Percentiles rank a stretch among this genome's conserved stretches.
Evolutionary conservation across 2,329 filamentous ascomycete species (phyloP).

Genomic region (Stagonosporopsis cucurbitacearum): DNA sequence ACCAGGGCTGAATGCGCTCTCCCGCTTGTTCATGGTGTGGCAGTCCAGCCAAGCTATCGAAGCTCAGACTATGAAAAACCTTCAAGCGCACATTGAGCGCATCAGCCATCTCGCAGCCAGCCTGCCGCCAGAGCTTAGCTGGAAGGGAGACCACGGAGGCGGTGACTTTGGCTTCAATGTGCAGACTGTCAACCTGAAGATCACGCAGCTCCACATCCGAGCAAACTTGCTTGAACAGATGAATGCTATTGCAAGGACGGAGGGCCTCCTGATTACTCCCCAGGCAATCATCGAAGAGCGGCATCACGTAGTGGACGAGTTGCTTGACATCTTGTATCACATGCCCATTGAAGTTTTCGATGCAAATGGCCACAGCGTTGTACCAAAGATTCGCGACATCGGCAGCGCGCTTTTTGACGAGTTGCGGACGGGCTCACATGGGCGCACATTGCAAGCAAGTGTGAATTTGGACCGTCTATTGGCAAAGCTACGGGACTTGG

Average conservation of each 20-base stretch:
- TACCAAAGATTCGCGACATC: slow-evolving; percentile 31
- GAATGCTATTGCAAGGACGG: slow-evolving; percentile 22
- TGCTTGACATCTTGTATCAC: slow-evolving; percentile 25
- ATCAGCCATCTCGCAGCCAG: slow-evolving; percentile 18
- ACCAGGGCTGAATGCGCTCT: slow-evolving; percentile 28
- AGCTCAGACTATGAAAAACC: slow-evolving; percentile 22
- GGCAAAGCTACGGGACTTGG: slow-evolving; percentile 24
- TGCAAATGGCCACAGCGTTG: slow-evolving; percentile 30
- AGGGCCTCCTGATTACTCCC: slow-evolving; percentile 22
- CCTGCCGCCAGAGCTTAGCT: slow-evolving; percentile 24
- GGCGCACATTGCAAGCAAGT: slow-evolving; percentile 22
- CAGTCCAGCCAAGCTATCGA: slow-evolving; percentile 27
- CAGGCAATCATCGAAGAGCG: slow-evolving; percentile 26
- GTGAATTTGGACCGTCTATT: slow-evolving; percentile 24
- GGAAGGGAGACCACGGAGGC: slow-evolving; percentile 9
- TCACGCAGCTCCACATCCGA: slow-evolving; percentile 32
- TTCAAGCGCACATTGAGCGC: slow-evolving; percentile 24
- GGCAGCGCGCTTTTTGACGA: slow-evolving; percentile 28
- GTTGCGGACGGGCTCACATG: slow-evolving; percentile 22
- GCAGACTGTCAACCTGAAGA: slow-evolving; percentile 31
- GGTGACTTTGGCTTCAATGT: slow-evolving; percentile 28
- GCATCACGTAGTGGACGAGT: slow-evolving; percentile 25
- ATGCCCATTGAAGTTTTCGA: slow-evolving; percentile 30
- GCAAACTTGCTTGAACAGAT: slow-evolving; percentile 31
- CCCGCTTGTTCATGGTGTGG: slow-evolving; percentile 28